Evolutionary conservation across 805 yeast species (phyloP).

Genomic region (Pichia insulana): DNA sequence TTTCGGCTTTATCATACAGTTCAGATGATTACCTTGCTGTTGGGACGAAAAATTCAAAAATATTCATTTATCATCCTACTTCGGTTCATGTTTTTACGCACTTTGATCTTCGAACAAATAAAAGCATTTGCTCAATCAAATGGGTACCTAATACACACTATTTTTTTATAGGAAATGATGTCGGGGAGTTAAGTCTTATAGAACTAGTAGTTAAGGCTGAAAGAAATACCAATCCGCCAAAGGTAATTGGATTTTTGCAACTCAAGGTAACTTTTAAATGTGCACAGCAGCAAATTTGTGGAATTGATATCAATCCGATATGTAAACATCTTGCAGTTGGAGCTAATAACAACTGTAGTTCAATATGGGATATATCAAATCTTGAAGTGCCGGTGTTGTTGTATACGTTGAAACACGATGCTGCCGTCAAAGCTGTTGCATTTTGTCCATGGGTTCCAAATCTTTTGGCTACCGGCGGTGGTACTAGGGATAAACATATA

Average conservation of each 20-base stretch:
- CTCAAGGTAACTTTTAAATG: constrained; percentile 31
- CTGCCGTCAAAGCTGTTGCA: constrained; percentile 86
- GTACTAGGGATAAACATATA: constrained; percentile 70
- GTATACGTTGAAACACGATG: constrained; percentile 54
- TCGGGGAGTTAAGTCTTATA: constrained; percentile 47
- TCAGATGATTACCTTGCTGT: constrained; percentile 38
- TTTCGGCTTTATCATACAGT: constrained; percentile 55
- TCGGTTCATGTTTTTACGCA: constrained; percentile 17
- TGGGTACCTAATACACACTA: constrained; percentile 43
- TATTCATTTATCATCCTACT: constrained; percentile 30
- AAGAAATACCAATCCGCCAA: not conserved
- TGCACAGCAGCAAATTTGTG: constrained; percentile 55
- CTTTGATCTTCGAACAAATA: constrained; percentile 21
- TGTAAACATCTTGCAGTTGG: constrained; percentile 64
- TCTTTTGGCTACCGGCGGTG: constrained; percentile 85
- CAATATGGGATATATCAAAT: constrained; percentile 60
- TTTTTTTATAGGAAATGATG: constrained; percentile 59
- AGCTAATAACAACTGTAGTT: constrained; percentile 73
- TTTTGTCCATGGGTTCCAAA: constrained; percentile 87
- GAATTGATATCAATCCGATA: constrained; percentile 51
- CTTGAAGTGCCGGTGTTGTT: constrained; percentile 33
- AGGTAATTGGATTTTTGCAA: constrained; percentile 5
- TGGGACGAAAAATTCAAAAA: constrained; percentile 50
- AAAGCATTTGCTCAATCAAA: constrained; percentile 46
- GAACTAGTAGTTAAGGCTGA: constrained; percentile 17